A percentile compares a stretch with the other conserved stretches of the same genome.
Conservation (phyloP, 148 eudicot genomes). For the Selenicereus undatus region DNA sequence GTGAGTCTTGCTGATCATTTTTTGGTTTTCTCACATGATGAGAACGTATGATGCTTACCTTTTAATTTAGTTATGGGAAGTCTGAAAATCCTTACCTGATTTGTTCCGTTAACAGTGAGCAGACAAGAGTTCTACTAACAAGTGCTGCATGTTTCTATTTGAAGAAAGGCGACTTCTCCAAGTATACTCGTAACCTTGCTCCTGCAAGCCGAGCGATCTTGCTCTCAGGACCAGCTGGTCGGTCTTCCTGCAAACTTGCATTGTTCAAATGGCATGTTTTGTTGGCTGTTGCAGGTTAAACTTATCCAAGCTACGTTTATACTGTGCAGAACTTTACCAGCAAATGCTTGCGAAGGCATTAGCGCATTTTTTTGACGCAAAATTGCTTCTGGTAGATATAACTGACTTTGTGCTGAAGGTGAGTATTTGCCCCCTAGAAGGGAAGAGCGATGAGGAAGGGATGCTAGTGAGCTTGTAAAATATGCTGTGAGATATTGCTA, state of each 20-base stretch:
- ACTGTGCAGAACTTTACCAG: constrained; percentile 68
- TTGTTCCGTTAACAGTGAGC: constrained; percentile 53
- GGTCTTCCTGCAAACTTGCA: constrained; percentile 27
- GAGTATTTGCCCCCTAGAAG: constrained; percentile 7
- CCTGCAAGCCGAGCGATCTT: constrained; percentile 91
- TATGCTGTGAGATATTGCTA: background rate
- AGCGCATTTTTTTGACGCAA: constrained; percentile 83
- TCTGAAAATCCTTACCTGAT: constrained; percentile 7
- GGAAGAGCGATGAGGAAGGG: background rate
- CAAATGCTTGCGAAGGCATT: constrained; percentile 97
- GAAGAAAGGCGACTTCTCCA: constrained; percentile 65
- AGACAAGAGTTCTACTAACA: constrained; percentile 81
- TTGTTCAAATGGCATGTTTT: background rate
- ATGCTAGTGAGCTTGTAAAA: background rate
- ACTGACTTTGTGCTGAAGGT: constrained; percentile 82
- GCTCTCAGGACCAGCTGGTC: constrained; percentile 93
- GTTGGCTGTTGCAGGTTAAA: background rate
- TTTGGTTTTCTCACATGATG: background rate
- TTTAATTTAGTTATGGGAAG: background rate
- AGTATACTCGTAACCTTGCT: constrained; percentile 82
- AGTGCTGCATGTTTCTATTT: constrained; percentile 91
- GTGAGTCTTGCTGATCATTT: background rate
- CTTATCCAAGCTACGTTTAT: constrained; percentile 15
- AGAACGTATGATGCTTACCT: background rate
- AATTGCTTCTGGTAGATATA: constrained; percentile 72